phyloP scores from a whole-genome alignment of 129 eudicot genomes.

The Mikania micrantha region DNA sequence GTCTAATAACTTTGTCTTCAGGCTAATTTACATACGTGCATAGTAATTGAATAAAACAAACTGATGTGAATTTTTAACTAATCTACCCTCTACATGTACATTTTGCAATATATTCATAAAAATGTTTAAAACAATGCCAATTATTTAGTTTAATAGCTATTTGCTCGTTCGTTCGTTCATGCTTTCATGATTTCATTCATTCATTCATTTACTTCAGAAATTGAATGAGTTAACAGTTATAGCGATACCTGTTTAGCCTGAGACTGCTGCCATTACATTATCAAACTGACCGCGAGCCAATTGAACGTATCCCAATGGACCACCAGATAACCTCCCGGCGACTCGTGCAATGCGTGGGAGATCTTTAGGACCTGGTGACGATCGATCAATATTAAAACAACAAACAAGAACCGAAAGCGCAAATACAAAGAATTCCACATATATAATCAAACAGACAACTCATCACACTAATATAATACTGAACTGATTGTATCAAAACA shows the following conservation, averaged over 20 bases:
- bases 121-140: background rate
- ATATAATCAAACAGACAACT: background rate
- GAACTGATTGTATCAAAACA: background rate
- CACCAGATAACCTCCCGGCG: constrained; percentile 75
- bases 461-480: background rate
- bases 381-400: background rate
- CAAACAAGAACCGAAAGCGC: background rate
- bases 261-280: constrained; percentile 80
- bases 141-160: background rate
- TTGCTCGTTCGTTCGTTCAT: too few species aligned
- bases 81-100: background rate
- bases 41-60: too few species aligned
- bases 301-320: constrained; percentile 77
- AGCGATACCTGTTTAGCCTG: constrained; percentile 74
- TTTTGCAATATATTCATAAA: background rate
- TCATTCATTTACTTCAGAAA: background rate
- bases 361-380: constrained; percentile 63
- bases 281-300: constrained; percentile 97
- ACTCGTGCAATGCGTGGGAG: constrained; percentile 68
- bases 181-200: too few species aligned
- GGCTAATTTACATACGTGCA: background rate
- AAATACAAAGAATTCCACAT: background rate
- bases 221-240: background rate
- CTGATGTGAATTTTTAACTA: background rate
- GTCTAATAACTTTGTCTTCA: too few species aligned